Percentiles rank a stretch among this genome's conserved stretches.
phyloP scores from a whole-genome alignment of 768 basidiomycete species.

The Boletus huronensis region DNA sequence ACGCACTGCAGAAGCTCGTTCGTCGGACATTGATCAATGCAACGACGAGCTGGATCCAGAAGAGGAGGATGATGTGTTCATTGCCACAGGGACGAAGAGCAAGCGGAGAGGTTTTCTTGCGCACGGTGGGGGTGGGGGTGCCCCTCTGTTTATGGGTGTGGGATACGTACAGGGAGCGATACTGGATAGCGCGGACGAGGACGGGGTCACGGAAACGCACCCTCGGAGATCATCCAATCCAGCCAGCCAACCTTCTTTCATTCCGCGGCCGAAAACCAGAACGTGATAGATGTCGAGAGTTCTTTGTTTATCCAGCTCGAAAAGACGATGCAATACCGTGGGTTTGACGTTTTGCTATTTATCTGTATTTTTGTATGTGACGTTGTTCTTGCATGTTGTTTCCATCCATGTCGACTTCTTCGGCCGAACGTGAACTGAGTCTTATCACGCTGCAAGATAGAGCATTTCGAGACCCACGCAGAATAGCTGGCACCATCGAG shows the following conservation, averaged over 20 bases:
- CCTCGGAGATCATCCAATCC: constrained; percentile 8
- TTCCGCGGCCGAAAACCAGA: constrained; percentile 24
- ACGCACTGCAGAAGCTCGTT: constrained; percentile 40
- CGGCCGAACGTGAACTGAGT: neutral
- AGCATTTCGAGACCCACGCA: neutral
- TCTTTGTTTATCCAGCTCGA: neutral
- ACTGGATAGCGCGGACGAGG: constrained; percentile 23
- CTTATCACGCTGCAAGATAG: neutral
- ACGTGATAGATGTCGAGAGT: constrained; percentile 10
- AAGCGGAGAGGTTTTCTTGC: constrained; percentile 62
- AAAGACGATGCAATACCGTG: neutral
- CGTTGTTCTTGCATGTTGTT: neutral
- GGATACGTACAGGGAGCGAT: constrained; percentile 61
- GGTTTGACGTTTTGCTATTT: constrained; percentile 17
- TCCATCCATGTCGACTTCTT: neutral
- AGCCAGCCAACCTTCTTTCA: constrained; percentile 16
- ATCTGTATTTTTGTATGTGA: constrained; percentile 23
- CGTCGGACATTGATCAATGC: constrained; percentile 29
- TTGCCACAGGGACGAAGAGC: constrained; percentile 53
- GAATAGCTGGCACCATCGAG: neutral
- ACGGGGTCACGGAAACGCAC: neutral
- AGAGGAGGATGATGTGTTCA: constrained; percentile 40
- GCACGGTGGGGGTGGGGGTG: constrained; percentile 70
- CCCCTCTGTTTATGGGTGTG: constrained; percentile 66
- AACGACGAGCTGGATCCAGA: constrained; percentile 40